phyloP scores from a whole-genome alignment of 176 grass and related monocot genomes.

The Otatea glauca region DNA sequence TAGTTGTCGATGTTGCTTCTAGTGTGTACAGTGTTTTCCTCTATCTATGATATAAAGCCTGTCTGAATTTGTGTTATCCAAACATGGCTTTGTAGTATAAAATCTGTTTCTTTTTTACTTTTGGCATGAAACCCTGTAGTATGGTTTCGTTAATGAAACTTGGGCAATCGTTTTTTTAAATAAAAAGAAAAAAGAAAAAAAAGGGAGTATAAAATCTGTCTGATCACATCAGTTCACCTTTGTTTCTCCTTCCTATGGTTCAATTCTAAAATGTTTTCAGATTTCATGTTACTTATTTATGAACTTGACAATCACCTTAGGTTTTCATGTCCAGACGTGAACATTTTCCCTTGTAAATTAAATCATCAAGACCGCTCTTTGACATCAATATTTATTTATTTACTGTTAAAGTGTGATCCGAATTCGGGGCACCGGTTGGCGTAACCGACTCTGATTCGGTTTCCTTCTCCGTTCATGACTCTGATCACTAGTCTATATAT shows the following conservation, averaged over 20 bases:
- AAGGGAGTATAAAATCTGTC: too few relatives aligned
- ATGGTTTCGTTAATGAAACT: too few relatives aligned
- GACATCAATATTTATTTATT: not conserved
- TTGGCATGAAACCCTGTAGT: too few relatives aligned
- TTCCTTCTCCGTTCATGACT: too few relatives aligned
- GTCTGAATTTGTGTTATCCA: constrained; percentile 1
- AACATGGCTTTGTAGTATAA: not conserved
- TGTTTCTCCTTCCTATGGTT: not conserved
- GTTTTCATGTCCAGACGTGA: not conserved
- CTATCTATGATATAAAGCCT: not conserved
- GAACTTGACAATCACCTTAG: not conserved
- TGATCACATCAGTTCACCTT: not conserved
- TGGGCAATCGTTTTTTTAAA: too few relatives aligned
- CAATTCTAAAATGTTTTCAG: not conserved
- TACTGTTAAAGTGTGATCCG: too few relatives aligned
- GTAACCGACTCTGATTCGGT: too few relatives aligned
- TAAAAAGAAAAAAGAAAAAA: too few relatives aligned
- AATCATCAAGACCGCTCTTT: constrained; percentile 20
- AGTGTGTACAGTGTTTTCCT: not conserved
- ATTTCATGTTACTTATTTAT: not conserved
- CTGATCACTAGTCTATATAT: too few relatives aligned
- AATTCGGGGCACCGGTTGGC: too few relatives aligned
- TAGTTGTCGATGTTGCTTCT: not conserved
- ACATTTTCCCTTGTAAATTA: not conserved
- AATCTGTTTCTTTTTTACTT: not conserved